These are phyloP conservation scores for Staphylotrichum longicolle DNA, from an alignment of 495 filamentous ascomycete species.

Conservation along the genomic window DNA sequence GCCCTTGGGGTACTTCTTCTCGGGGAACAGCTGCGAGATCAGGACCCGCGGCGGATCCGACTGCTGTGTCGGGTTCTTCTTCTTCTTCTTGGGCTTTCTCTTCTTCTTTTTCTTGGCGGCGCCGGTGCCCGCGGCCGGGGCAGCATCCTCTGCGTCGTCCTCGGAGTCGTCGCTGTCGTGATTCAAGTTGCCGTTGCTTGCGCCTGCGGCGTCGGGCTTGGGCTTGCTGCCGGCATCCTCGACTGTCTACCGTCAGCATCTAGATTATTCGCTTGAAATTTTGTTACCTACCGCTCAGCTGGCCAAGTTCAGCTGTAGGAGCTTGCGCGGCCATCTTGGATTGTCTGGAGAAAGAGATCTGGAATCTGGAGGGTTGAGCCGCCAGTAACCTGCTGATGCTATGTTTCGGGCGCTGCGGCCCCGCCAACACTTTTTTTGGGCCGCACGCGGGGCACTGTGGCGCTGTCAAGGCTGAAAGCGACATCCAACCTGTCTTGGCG, in stretches of 20 bases:
- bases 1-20: conserved; percentile 71
- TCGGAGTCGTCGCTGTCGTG: conserved; percentile 67
- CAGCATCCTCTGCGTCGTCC: conserved; percentile 53
- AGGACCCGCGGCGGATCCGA: conserved; percentile 73
- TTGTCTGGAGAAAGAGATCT: neutral
- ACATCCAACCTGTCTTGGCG: neutral
- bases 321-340: conserved; percentile 45
- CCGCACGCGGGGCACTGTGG: conserved; percentile 23
- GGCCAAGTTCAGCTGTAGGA: conserved; percentile 42
- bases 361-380: conserved; percentile 12
- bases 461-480: neutral
- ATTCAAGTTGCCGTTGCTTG: conserved; percentile 58
- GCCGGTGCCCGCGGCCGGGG: conserved; percentile 38
- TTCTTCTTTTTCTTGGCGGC: conserved; percentile 66
- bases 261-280: neutral
- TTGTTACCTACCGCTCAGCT: conserved; percentile 39
- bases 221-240: conserved; percentile 51
- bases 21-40: conserved; percentile 72
- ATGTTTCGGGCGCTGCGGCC: neutral
- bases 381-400: neutral
- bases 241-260: conserved; percentile 21
- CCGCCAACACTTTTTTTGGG: conserved; percentile 9
- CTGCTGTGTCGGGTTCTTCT: conserved; percentile 70
- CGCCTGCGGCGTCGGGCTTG: conserved; percentile 45
- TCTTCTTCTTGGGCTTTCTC: conserved; percentile 83